Base-by-base conservation (phyloP, 2,329 filamentous ascomycete species). In the Colletotrichum plurivorum region DNA sequence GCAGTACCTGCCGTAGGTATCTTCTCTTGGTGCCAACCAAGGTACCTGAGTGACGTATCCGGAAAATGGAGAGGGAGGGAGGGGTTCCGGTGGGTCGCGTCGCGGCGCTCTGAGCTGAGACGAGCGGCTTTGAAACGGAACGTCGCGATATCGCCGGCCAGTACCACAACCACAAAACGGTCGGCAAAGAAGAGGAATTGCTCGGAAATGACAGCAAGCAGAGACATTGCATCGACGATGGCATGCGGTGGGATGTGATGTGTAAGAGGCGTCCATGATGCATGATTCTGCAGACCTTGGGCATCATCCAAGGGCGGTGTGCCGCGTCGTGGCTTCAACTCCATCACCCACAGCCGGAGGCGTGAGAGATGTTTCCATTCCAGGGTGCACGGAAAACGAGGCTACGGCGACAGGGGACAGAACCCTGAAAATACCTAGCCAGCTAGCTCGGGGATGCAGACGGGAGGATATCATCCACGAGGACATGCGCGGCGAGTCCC, bases 71-170 rank as follows among this genome's bases (percentile, higher is more conserved):
- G 62, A 66, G 53, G 20, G 49, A 18, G 54, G 65, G 36, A 22
- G 59, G 48, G 51, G 15, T 22, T 9, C 36, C 25, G 64, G 64
- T 45, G 62, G 6, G 54, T 53, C 61, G 53, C 61, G 41, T 60
- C 61, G 49, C 49, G 20, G 41, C 20, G 65, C 36, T 58, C 54
- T 43, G 43, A 59, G 51, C 39, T 51, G 49, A 49, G 61, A 65
- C 45, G 54, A 52, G 48, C 43, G 5, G 48, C 49, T 66, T 54
- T 43, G 66, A 69, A 66, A 69, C 61, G 66, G 66, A 69, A 67
- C 46, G 16, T 53, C 43, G 31, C 63, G 46, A 55, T 69, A 45
- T 13, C 31, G 48, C 45, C 54, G 48, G 20, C 66, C 41, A 60
- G 48, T 7, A 46, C 45, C 45, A 46, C 16, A 7, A 59, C 45